Base-by-base conservation (phyloP, 2,329 filamentous ascomycete species). In the Xylaria sp. region DNA sequence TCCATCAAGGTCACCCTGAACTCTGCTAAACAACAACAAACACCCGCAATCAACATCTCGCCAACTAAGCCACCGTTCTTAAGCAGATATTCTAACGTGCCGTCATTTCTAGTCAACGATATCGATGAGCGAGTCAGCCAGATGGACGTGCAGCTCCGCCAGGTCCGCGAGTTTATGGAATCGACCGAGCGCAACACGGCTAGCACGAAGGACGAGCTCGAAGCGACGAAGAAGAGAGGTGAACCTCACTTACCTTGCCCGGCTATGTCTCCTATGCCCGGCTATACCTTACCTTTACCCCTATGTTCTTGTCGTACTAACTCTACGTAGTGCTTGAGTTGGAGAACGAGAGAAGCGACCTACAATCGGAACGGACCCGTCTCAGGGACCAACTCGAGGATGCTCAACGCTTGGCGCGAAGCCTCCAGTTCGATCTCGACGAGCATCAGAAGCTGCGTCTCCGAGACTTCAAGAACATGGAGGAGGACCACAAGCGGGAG, bases 171-270 rank as follows among this genome's bases (percentile, higher is more conserved):
- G 59, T 87, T 89, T 64, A 85, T 97, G 70, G 85, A 85, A 60
- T 81, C 82, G 37, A 86, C 89, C 19, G 81, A 88, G 9, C 82
- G 81, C 47, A 86, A 91, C 57, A 86, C 84, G 67, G 87, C 83
- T 59, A 82, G 80, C 4, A 79, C 91, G 62, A 91, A 93, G 67
- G 88, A 94, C 63, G 83, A 87, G 0, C 80, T 95, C 51, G 84
- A 88, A 13, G 68, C 90, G 8, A 88, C 90, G 65, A 95, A 93
- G 71, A 82, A 80, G 55, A 84, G 87, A 81, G 85, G 91, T 94
- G 79, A 66, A 84, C 23, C 23, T 30, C 23, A 30, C 23, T 30
- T 30, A 30, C 23, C 23, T 30, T 30, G 23, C 23, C 23, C 23
- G 23, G 3, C 23, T 30, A 30, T 30, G 23, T 5, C 23, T 30